phyloP scores from a whole-genome alignment of 2,329 filamentous ascomycete genomes.

The Colletotrichum sp. region DNA sequence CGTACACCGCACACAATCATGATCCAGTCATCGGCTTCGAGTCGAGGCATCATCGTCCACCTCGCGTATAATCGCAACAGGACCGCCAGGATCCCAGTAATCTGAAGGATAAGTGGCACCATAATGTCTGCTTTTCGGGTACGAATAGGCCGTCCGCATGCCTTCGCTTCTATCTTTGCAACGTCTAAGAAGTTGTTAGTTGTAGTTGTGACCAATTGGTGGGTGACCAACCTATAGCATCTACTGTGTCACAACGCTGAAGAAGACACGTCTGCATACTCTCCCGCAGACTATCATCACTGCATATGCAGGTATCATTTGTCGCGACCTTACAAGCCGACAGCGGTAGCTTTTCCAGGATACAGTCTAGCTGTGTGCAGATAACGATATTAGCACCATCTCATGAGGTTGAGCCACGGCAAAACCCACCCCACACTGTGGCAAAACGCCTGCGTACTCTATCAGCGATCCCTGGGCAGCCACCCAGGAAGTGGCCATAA shows the following conservation, averaged over 20 bases:
- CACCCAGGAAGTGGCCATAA: conserved; percentile 6
- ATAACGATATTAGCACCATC: not conserved
- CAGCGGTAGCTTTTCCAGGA: conserved; percentile 24
- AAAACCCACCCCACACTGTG: conserved; percentile 24
- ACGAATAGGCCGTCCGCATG: conserved; percentile 34
- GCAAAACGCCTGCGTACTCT: conserved; percentile 19
- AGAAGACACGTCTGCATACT: conserved; percentile 27
- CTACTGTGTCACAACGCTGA: conserved; percentile 26
- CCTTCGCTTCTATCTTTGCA: conserved; percentile 32
- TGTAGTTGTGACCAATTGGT: not conserved
- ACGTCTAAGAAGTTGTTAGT: conserved; percentile 29
- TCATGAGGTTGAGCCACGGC: not conserved
- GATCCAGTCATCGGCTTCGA: conserved; percentile 44
- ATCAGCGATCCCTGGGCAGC: conserved; percentile 8
- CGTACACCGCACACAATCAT: conserved; percentile 38
- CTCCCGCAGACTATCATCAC: conserved; percentile 21
- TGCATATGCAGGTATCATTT: conserved; percentile 34
- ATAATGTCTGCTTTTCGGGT: conserved; percentile 35
- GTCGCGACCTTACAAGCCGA: conserved; percentile 26
- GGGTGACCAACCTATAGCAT: conserved; percentile 29
- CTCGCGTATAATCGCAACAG: conserved; percentile 40
- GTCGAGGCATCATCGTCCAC: conserved; percentile 32
- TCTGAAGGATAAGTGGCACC: conserved; percentile 37
- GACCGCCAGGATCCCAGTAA: conserved; percentile 36
- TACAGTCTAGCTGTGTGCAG: conserved; percentile 25